phyloP scores from a whole-genome alignment of 352 stramenopile genomes.

The Globisporangium recalcitrans region DNA sequence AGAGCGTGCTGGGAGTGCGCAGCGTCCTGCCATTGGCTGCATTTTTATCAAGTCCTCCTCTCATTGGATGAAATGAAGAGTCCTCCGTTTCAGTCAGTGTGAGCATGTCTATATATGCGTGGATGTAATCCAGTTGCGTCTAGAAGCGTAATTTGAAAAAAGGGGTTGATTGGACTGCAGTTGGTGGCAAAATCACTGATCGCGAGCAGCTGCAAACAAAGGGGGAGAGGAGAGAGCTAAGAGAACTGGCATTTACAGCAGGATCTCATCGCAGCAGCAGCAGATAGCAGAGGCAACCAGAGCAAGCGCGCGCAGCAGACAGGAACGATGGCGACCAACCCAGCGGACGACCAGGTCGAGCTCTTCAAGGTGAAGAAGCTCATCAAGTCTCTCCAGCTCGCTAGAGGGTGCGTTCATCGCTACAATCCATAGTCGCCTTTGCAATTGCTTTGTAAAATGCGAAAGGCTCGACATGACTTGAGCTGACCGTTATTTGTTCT shows the following conservation, averaged over 20 bases:
- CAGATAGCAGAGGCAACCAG: slow-evolving; percentile 4
- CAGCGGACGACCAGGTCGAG: slow-evolving; percentile 94
- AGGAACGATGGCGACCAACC: slow-evolving; percentile 27
- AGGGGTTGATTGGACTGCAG: slow-evolving; percentile 11
- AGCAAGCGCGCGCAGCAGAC: neutral
- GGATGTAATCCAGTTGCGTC: neutral
- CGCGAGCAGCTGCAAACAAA: slow-evolving; percentile 1
- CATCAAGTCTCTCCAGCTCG: slow-evolving; percentile 96
- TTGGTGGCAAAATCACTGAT: slow-evolving; percentile 18
- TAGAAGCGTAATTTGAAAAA: neutral
- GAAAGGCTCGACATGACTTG: slow-evolving; percentile 1
- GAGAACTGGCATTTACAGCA: neutral
- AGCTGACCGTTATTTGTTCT: neutral
- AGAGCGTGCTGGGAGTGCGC: neutral
- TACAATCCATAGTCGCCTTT: neutral
- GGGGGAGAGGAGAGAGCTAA: slow-evolving; percentile 13
- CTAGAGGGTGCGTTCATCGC: slow-evolving; percentile 55
- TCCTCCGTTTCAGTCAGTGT: neutral
- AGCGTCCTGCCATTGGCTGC: neutral
- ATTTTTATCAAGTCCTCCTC: neutral
- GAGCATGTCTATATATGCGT: neutral
- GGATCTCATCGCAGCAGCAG: slow-evolving; percentile 6
- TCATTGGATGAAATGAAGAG: neutral
- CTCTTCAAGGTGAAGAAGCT: slow-evolving; percentile 99
- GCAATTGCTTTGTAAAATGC: slow-evolving; percentile 10